Conservation (phyloP, 2,329 filamentous ascomycete species). For the Verticillium albo-atrum region DNA sequence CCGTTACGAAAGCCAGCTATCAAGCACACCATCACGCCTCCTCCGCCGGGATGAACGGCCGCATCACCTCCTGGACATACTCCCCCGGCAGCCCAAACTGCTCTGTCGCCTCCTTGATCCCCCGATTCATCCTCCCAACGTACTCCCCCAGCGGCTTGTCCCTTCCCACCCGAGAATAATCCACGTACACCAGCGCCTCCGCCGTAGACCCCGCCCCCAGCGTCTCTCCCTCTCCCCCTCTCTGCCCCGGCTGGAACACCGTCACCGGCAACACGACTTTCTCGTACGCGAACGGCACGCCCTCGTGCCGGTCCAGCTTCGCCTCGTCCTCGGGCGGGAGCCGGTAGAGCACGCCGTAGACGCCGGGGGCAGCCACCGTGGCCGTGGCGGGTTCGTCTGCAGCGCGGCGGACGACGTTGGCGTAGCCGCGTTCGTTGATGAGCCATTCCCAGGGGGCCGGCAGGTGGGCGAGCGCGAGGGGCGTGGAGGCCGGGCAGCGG, state of each 20-base stretch:
- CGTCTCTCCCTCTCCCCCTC: conserved; percentile 12
- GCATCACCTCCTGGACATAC: conserved; percentile 53
- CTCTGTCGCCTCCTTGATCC: conserved; percentile 52
- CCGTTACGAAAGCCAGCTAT: too few species aligned
- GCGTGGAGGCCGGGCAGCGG: conserved; percentile 55
- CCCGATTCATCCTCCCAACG: conserved; percentile 58
- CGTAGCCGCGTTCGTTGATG: conserved; percentile 63
- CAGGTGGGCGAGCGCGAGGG: conserved; percentile 54
- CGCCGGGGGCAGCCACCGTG: conserved; percentile 23
- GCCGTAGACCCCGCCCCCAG: conserved; percentile 5
- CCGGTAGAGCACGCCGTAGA: conserved; percentile 55
- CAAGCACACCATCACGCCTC: neutral
- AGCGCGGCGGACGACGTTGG: conserved; percentile 54
- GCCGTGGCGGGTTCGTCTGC: conserved; percentile 5
- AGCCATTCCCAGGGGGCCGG: conserved; percentile 53
- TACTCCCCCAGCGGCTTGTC: conserved; percentile 52
- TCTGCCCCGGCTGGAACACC: conserved; percentile 19
- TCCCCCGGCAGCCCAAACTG: conserved; percentile 46
- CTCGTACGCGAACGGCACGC: conserved; percentile 58
- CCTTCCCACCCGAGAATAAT: conserved; percentile 34
- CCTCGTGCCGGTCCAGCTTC: conserved; percentile 53
- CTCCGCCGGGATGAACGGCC: conserved; percentile 30
- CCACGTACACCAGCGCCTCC: conserved; percentile 53
- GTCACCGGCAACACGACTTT: conserved; percentile 44
- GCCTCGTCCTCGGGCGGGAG: conserved; percentile 46